A percentile compares a stretch with the other conserved stretches of the same genome.
phyloP scores from a whole-genome alignment of 371 early-diverging fungal genomes.

The Dichotomocladium elegans region DNA sequence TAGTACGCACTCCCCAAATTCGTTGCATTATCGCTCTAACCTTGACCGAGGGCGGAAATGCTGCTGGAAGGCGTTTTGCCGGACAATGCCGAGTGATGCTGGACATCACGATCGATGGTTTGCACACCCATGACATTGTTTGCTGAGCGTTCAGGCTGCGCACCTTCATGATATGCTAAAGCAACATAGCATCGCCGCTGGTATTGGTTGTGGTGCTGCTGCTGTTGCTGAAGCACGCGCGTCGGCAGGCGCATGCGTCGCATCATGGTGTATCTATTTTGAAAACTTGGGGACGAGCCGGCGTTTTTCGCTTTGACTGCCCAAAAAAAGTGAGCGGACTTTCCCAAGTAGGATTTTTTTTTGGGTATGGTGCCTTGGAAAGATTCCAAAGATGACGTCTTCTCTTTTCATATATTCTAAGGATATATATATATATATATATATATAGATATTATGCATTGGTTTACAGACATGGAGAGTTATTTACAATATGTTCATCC shows the following conservation, averaged over 20 bases:
- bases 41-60: constrained; percentile 13
- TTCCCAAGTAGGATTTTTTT: too few species aligned
- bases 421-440: too few species aligned
- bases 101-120: constrained; percentile 11
- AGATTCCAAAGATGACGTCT: too few species aligned
- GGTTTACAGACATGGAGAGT: not conserved
- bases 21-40: constrained; percentile 2
- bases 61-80: constrained; percentile 12
- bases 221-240: not conserved
- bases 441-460: too few species aligned
- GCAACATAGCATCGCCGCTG: constrained; percentile 5
- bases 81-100: constrained; percentile 13
- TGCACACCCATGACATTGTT: constrained; percentile 8
- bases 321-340: too few species aligned
- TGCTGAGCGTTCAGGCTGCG: constrained; percentile 6
- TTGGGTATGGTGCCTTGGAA: too few species aligned
- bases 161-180: constrained; percentile 11
- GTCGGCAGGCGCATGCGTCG: not conserved
- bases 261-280: not conserved
- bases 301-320: too few species aligned
- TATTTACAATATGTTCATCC: not conserved
- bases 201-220: too few species aligned
- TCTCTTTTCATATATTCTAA: too few species aligned
- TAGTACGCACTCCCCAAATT: not conserved
- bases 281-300: too few species aligned